These are phyloP conservation scores for Dovyalis caffra DNA, from an alignment of 345 rosid species.

Conservation along the genomic window DNA sequence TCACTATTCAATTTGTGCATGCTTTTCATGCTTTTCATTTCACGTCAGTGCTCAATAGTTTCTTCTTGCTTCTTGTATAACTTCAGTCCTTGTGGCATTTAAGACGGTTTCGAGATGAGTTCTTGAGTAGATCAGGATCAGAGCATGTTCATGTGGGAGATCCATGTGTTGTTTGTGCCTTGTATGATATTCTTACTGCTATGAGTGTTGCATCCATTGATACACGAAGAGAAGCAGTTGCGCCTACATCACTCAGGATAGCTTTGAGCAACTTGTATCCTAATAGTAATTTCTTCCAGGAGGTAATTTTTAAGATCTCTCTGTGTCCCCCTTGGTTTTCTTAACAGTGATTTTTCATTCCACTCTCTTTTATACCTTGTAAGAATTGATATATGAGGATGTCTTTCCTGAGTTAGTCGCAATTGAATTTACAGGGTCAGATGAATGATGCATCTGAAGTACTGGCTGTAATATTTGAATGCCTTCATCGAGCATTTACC, in stretches of 20 bases:
- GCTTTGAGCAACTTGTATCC: constrained; percentile 91
- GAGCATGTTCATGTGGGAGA: constrained; percentile 87
- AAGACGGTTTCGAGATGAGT: constrained; percentile 71
- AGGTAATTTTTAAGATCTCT: constrained; percentile 49
- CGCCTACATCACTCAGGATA: constrained; percentile 81
- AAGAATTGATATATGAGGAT: neutral
- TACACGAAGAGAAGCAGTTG: constrained; percentile 64
- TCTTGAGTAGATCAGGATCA: constrained; percentile 65
- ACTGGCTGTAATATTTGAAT: constrained; percentile 74
- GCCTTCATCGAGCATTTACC: constrained; percentile 88
- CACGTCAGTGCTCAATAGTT: neutral
- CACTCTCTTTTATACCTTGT: neutral
- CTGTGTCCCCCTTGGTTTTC: constrained; percentile 7
- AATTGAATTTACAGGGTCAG: constrained; percentile 68
- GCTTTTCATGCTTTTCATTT: constrained; percentile 7
- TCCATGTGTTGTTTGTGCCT: constrained; percentile 92
- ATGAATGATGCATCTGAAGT: constrained; percentile 99
- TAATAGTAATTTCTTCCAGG: constrained; percentile 87
- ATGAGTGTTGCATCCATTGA: constrained; percentile 57
- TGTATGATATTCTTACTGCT: constrained; percentile 70
- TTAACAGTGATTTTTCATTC: neutral
- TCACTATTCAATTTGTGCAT: neutral
- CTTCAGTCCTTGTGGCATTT: constrained; percentile 94
- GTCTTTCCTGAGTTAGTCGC: constrained; percentile 17
- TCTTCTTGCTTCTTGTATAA: constrained; percentile 18